Base-by-base conservation (phyloP, 495 filamentous ascomycete species). In the Aspergillus saccharolyticus region DNA sequence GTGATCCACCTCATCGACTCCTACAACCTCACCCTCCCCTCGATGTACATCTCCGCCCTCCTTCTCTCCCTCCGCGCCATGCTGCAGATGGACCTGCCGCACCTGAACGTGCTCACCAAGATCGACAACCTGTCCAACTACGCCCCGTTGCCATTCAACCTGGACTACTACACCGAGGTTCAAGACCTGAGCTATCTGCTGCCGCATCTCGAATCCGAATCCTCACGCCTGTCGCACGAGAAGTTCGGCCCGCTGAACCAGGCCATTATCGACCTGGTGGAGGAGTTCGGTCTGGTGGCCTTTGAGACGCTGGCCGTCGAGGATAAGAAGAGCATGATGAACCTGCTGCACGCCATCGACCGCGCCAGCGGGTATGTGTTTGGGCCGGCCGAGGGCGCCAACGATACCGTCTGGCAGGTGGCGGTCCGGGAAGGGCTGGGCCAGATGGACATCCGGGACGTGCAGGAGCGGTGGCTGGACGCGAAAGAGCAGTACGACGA, bases 111-210 rank as follows among this genome's bases (percentile, higher is more conserved):
- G 55, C 80, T 98, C 21, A 96, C 91, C 18, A 98, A 98, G 74
- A 96, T 98, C 71, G 94, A 98, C 74, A 95, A 94, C 60, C 76
- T 97, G 28, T 75, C 80, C 12, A 80, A 82, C 61, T 96, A 96
- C 66, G 81, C 86, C 44, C 82, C 86, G 9, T 83, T 97, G 0
- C 89, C 91, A 0, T 97, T 98, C 78, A 92, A 93, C 62, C 82
- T 98, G 39, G 91, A 96, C 61, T 98, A 85, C 70, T 98, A 97
- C 73, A 96, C 94, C 52, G 94, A 98, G 67, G 91, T 97, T n/a
- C 90, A 97, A 72, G 90, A 96, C 56, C 84, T 98, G 5, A 79
- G 78, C 3, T 89, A 96, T 61, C 83, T 98, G 17, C 79, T 94
- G 8, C 91, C 93, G 0, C 77, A 86, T 49, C 83, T 98, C 14